A percentile compares a stretch with the other conserved stretches of the same genome.
phyloP scores from a whole-genome alignment of 139 green algal genomes.

The Chlamydomonas sp. region DNA sequence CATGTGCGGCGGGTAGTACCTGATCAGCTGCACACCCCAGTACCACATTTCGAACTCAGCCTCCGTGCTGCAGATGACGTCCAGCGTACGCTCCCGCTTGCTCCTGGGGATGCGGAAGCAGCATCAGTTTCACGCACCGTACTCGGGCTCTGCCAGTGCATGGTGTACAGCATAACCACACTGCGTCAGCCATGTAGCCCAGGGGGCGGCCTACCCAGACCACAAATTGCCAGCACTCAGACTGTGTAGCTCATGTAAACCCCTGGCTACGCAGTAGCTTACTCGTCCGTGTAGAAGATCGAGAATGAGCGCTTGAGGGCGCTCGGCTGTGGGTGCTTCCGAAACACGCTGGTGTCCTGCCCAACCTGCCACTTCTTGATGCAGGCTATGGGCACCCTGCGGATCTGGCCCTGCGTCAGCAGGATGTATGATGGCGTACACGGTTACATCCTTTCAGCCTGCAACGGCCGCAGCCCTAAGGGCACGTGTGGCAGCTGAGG shows the following conservation, averaged over 20 bases:
- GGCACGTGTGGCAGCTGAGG: no score
- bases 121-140: neutral
- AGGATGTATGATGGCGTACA: neutral
- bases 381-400: constrained; percentile 36
- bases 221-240: neutral
- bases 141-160: neutral
- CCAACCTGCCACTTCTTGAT: constrained; percentile 55
- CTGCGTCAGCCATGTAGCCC: no score
- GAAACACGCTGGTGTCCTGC: constrained; percentile 76
- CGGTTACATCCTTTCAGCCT: no score
- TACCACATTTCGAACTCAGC: constrained; percentile 73
- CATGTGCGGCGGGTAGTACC: constrained; percentile 33
- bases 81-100: constrained; percentile 68
- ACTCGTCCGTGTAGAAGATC: constrained; percentile 74
- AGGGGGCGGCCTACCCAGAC: neutral
- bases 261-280: neutral
- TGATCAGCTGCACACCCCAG: constrained; percentile 42
- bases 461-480: no score
- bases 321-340: constrained; percentile 58
- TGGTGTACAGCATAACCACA: neutral
- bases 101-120: constrained; percentile 20
- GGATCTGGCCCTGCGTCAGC: constrained; percentile 49
- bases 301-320: constrained; percentile 68
- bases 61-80: constrained; percentile 68
- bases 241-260: neutral